Base-by-base conservation (phyloP, 2,329 filamentous ascomycete species). In the Fusarium lyarnte region DNA sequence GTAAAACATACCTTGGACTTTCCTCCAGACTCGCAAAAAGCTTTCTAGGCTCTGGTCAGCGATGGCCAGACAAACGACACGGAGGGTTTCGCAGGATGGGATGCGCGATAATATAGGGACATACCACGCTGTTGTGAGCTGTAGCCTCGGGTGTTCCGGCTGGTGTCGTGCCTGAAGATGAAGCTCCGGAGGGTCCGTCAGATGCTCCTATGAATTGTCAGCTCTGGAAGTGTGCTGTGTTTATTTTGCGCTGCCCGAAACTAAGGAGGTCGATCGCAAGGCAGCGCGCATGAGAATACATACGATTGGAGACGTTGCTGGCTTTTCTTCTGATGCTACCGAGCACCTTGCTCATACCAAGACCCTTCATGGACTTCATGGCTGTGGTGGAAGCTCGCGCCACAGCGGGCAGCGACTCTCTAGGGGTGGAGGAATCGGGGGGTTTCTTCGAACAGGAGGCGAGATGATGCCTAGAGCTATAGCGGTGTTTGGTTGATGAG, bases 21-120 rank as follows among this genome's bases (percentile, higher is more conserved):
- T 63, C 88, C 87, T 70, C 89, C 90, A 54, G 92, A 92, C 82
- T 95, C 92, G 86, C 94, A 97, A 80, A 97, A 97, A 47, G 90
- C 87, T 86, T 87, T 92, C 93, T 95, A 69, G 42, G 25, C 36
- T 41, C 45, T 38, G 45, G 69, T 80, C 59, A 81, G 75, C 68
- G 54, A 60, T 36, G 64, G 63, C 45, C 58, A 61, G 59, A 64
- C 47, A 47, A 52, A 58, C 47, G 51, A 67, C 29, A 65, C 33
- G 36, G 39, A 31, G 47, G 58, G 25, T 27, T 29, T 53, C 57
- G 57, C 42, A 46, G 54, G 38, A 39, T 54, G 67, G 54, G 38
- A 39, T 54, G 67, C 60, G 55, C 69, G 58, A 47, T 29, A 47
- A 58, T 46, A 38, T 47, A n/a, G 38, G 63, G 47, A 73, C 88